Evolutionary conservation across 495 filamentous ascomycete genomes (phyloP).

Genomic region (Xylaria grammica): DNA sequence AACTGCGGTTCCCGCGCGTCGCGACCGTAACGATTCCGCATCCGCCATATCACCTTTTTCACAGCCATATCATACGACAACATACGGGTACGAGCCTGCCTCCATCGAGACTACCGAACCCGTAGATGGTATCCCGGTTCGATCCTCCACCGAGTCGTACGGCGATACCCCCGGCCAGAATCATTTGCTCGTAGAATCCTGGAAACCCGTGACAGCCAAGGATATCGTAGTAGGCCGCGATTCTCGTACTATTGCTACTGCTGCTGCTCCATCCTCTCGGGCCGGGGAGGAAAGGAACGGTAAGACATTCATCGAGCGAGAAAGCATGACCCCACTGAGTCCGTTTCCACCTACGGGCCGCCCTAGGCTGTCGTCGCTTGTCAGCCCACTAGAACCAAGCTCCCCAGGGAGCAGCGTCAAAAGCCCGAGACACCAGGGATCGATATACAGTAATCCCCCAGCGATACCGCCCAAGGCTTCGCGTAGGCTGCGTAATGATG

Average conservation of each 20-base stretch:
- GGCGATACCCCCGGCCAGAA: not conserved
- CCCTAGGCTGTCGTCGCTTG: conserved; percentile 1
- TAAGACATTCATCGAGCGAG: conserved; percentile 46
- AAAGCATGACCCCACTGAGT: conserved; percentile 30
- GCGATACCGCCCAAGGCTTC: conserved; percentile 29
- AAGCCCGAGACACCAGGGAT: conserved; percentile 10
- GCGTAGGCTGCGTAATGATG: conserved; percentile 27
- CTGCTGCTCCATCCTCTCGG: conserved; percentile 37
- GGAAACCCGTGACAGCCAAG: conserved; percentile 3
- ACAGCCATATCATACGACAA: conserved; percentile 6
- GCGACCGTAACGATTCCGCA: conserved; percentile 16
- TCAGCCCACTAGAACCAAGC: conserved; percentile 23
- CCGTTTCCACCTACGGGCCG: conserved; percentile 3
- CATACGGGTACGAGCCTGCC: conserved; percentile 11
- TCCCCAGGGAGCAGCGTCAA: conserved; percentile 18
- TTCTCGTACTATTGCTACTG: too few species aligned
- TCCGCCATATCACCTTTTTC: conserved; percentile 15
- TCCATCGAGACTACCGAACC: not conserved
- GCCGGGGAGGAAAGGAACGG: conserved; percentile 49
- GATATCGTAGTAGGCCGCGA: conserved; percentile 14
- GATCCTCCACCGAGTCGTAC: not conserved
- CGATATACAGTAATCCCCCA: conserved; percentile 14
- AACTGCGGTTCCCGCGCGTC: not conserved
- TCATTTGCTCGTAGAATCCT: conserved; percentile 7
- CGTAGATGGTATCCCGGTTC: not conserved